A percentile compares a stretch with the other conserved stretches of the same genome.
Conservation (phyloP, 2,329 filamentous ascomycete genomes). For the Trichoderma aggressivum region DNA sequence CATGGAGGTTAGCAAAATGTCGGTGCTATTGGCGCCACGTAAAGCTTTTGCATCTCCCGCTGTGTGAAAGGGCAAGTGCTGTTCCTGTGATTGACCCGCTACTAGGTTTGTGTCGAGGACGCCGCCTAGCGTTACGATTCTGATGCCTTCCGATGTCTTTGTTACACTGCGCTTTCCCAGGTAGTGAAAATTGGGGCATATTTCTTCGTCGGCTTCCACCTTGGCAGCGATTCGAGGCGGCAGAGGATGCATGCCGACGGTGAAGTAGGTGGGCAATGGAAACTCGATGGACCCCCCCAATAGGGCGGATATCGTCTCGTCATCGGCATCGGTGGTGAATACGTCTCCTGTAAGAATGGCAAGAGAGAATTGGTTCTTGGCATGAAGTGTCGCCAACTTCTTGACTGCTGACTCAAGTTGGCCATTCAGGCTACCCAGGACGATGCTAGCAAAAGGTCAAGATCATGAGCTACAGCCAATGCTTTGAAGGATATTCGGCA, state of each 20-base stretch:
- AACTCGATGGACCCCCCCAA: conserved; percentile 69
- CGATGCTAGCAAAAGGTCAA: conserved; percentile 53
- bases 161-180: conserved; percentile 82
- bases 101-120: conserved; percentile 59
- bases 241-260: conserved; percentile 69
- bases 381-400: conserved; percentile 76
- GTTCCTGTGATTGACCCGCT: conserved; percentile 64
- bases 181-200: conserved; percentile 89
- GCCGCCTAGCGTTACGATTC: conserved; percentile 84
- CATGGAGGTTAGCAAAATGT: conserved; percentile 81
- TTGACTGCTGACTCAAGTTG: conserved; percentile 71
- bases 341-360: conserved; percentile 82
- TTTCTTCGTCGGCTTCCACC: conserved; percentile 67
- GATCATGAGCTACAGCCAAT: neutral
- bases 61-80: conserved; percentile 74
- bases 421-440: conserved; percentile 80
- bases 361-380: conserved; percentile 84
- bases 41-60: conserved; percentile 72
- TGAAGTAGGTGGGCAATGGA: conserved; percentile 87
- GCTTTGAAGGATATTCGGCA: neutral
- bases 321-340: conserved; percentile 60
- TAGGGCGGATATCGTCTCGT: conserved; percentile 59
- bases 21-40: conserved; percentile 71
- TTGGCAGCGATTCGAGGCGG: conserved; percentile 68
- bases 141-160: conserved; percentile 85